phyloP scores from a whole-genome alignment of 202 grass and related monocot species.

The Zoysia matrella region DNA sequence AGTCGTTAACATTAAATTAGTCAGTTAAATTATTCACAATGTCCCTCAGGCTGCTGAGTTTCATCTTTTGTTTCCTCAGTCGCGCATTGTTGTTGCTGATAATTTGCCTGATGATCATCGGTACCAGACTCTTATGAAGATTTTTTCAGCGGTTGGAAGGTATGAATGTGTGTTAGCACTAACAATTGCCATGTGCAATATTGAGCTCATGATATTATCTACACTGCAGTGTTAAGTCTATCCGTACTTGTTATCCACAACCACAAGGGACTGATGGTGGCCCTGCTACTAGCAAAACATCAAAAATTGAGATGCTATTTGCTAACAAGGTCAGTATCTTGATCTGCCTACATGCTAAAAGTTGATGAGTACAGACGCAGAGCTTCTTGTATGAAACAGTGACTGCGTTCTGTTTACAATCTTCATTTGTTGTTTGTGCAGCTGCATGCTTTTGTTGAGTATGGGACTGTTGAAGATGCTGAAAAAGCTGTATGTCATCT shows the following conservation, averaged over 20 bases:
- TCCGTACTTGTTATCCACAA: slow-evolving; percentile 65
- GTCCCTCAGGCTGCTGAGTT: slow-evolving; percentile 8
- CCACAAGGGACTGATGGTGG: slow-evolving; percentile 52
- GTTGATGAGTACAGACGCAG: too few species aligned
- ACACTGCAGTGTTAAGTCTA: slow-evolving; percentile 65
- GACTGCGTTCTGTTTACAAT: slow-evolving; percentile 8
- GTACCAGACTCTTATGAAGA: slow-evolving; percentile 72
- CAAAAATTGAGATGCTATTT: slow-evolving; percentile 74
- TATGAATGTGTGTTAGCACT: slow-evolving; percentile 41
- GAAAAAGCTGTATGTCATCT: slow-evolving; percentile 64
- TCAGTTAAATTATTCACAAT: slow-evolving; percentile 2
- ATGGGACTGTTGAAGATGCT: slow-evolving; percentile 70
- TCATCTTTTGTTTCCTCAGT: slow-evolving; percentile 35
- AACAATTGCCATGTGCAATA: slow-evolving; percentile 11
- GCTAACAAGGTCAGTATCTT: slow-evolving; percentile 63
- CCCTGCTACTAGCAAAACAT: slow-evolving; percentile 48
- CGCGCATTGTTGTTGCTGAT: slow-evolving; percentile 81
- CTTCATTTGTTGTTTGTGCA: slow-evolving; percentile 28
- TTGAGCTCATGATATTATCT: slow-evolving; percentile 20
- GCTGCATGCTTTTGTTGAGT: slow-evolving; percentile 87
- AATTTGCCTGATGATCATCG: slow-evolving; percentile 71
- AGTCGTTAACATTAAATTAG: slow-evolving; percentile 41
- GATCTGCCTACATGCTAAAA: background rate
- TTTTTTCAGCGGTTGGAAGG: slow-evolving; percentile 78
- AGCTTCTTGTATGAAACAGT: slow-evolving; percentile 1